These are phyloP conservation scores for Pisolithus orientalis DNA, from an alignment of 768 basidiomycete species.

Conservation along the genomic window DNA sequence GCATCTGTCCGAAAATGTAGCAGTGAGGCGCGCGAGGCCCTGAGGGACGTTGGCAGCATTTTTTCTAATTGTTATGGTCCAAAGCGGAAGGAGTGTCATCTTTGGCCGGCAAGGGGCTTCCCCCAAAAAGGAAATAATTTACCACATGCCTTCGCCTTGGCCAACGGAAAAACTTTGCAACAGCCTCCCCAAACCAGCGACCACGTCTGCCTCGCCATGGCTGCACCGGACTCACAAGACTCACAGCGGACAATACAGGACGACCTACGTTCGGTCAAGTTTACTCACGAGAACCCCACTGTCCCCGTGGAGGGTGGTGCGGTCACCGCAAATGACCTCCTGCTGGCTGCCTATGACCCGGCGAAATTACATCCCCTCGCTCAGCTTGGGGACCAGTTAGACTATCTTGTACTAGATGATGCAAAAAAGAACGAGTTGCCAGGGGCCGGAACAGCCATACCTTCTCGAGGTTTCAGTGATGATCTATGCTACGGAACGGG, in stretches of 20 bases:
- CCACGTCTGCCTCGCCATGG: constrained; percentile 17
- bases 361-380: constrained; percentile 92
- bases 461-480: constrained; percentile 97
- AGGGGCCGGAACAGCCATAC: constrained; percentile 86
- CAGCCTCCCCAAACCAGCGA: constrained; percentile 14
- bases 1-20: constrained; percentile 19
- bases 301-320: constrained; percentile 45
- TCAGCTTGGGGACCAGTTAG: constrained; percentile 85
- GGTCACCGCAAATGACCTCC: constrained; percentile 81
- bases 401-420: constrained; percentile 93
- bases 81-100: constrained; percentile 7
- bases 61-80: constrained; percentile 26
- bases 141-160: constrained; percentile 15
- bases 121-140: constrained; percentile 8
- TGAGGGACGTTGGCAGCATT: constrained; percentile 16
- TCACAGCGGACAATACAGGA: constrained; percentile 37
- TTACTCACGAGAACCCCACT: constrained; percentile 35
- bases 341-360: constrained; percentile 85
- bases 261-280: constrained; percentile 42
- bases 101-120: not conserved
- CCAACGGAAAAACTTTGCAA: constrained; percentile 23
- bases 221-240: constrained; percentile 19
- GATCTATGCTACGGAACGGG: constrained; percentile 99
- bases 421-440: constrained; percentile 90
- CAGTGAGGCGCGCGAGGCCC: constrained; percentile 15